Conservation (phyloP, 371 early-diverging fungal genomes). For the Mucor racemosus region DNA sequence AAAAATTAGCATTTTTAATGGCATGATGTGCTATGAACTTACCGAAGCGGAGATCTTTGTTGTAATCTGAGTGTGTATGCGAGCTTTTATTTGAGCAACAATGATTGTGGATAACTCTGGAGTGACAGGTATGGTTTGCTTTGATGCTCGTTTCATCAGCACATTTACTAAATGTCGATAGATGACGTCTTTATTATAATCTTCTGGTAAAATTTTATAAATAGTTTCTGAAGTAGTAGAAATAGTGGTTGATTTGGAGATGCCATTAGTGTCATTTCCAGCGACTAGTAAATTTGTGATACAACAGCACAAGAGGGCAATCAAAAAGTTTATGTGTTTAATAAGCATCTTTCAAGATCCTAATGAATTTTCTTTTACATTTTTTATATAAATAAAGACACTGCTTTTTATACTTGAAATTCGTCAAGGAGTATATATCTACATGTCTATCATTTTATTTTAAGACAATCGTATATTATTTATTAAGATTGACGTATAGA, state of each 20-base stretch:
- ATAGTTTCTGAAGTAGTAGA: not conserved
- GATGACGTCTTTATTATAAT: not conserved
- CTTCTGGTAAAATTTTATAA: not conserved
- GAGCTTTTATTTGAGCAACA: constrained; percentile 17
- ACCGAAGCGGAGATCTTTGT: constrained; percentile 26
- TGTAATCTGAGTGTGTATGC: constrained; percentile 20
- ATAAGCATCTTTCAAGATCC: constrained; percentile 3
- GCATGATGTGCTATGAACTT: constrained; percentile 6
- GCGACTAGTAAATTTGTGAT: not conserved
- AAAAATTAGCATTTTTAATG: not conserved
- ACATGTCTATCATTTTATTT: not conserved
- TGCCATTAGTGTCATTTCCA: not conserved
- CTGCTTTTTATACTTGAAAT: not conserved
- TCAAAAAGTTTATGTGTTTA: constrained; percentile 1
- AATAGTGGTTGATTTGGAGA: not conserved
- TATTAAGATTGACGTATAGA: not conserved
- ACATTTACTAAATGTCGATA: not conserved
- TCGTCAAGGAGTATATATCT: not conserved
- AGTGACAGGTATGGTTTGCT: constrained; percentile 3
- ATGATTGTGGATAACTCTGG: constrained; percentile 15
- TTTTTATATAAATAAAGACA: not conserved
- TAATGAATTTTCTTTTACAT: not conserved
- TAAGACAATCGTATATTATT: not conserved
- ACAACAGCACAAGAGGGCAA: constrained; percentile 7
- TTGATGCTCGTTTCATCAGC: not conserved